Base-by-base conservation (phyloP, 192 early-diverging fungal genomes). In the Podila verticillata region DNA sequence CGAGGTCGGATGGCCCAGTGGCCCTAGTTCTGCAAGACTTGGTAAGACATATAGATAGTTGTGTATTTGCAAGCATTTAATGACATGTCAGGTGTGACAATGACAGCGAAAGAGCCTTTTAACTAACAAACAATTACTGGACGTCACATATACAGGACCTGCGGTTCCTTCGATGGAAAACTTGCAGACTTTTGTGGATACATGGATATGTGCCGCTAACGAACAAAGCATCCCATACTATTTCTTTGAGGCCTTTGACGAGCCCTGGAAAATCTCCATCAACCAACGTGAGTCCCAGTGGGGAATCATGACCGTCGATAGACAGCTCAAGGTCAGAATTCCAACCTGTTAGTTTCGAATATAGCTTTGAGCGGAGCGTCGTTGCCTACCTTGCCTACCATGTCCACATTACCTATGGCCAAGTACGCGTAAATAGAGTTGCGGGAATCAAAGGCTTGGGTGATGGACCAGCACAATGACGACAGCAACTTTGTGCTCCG, bases 1-100 rank as follows among this genome's bases (percentile, higher is more conserved):
- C n/a, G 91, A 92, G 79, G 85, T 90, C 26, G 91, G 91, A 79
- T 92, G 91, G 91, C 91, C 91, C 34, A 88, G 84, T 54, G 82
- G 73, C 6, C 69, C 75, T 19, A n/a, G 34, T 22, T 63, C 69
- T 12, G 63, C 67, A 19, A 71, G 47, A 1, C 24, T 72, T 10
- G 75, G 75, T 75, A 75, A 48, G 29, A 29, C 15, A 49, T 26
- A 49, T 0, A 29, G 22, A 62, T 10, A 47, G 9, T 29, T 48
- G 30, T 56, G 22, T 7, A 19, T 20, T 10, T 54, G 51, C 2
- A 26, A n/a, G n/a, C n/a, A n/a, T n/a, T n/a, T n/a, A n/a, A n/a
- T n/a, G n/a, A n/a, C n/a, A n/a, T n/a, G n/a, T n/a, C n/a, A n/a
- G n/a, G n/a, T n/a, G n/a, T n/a, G n/a, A 54, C 22, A n/a, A 12